These are phyloP conservation scores for Borovskyia barvae DNA, from an alignment of 208 protist species.

Conservation along the genomic window DNA sequence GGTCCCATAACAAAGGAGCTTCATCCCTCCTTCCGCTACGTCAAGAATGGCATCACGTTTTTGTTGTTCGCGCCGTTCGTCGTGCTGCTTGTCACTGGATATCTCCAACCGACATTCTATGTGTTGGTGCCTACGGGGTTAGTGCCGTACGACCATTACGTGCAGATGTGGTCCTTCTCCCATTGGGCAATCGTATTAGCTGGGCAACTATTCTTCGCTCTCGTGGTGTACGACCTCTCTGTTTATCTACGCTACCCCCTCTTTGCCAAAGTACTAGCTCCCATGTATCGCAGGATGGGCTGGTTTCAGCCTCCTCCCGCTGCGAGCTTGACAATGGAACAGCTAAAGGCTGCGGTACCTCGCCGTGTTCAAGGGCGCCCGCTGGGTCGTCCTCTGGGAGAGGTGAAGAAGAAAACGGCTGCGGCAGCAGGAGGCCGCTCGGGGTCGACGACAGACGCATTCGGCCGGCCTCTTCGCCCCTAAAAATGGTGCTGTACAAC, in stretches of 20 bases:
- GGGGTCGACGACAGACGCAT: neutral
- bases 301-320: conserved; percentile 28
- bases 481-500: neutral
- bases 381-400: conserved; percentile 49
- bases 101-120: conserved; percentile 78
- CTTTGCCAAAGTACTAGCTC: conserved; percentile 64
- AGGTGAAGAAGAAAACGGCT: conserved; percentile 25
- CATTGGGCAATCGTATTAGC: conserved; percentile 53
- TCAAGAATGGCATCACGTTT: conserved; percentile 51
- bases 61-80: conserved; percentile 52
- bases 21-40: conserved; percentile 64
- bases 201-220: conserved; percentile 57
- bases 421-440: no score
- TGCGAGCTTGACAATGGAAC: conserved; percentile 37
- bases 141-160: conserved; percentile 60
- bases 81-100: conserved; percentile 40
- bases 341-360: conserved; percentile 36
- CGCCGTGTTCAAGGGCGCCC: conserved; percentile 30
- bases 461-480: conserved; percentile 6
- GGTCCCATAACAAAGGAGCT: conserved; percentile 61
- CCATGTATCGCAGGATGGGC: conserved; percentile 52
- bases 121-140: conserved; percentile 53
- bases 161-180: conserved; percentile 68
- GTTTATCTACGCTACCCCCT: conserved; percentile 79
- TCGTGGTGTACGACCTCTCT: conserved; percentile 75